These are phyloP conservation scores for Leccinellum rugosiceps DNA, from an alignment of 768 basidiomycete genomes.

Conservation along the genomic window DNA sequence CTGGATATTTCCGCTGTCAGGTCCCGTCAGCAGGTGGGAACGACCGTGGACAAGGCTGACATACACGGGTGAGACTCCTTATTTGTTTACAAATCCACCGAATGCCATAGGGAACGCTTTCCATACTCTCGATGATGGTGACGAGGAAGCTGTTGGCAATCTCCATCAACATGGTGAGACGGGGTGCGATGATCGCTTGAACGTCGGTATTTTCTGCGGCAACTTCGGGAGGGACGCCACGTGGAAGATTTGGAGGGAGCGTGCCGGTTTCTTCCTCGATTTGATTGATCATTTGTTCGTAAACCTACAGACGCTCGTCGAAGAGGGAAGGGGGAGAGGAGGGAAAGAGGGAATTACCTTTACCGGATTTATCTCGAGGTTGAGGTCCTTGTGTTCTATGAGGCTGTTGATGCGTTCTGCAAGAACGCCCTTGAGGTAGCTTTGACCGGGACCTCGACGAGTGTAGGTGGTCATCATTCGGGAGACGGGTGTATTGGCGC, in stretches of 20 bases:
- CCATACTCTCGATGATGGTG: conserved; percentile 98
- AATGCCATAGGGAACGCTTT: conserved; percentile 98
- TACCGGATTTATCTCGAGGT: conserved; percentile 97
- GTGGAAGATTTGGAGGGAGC: conserved; percentile 85
- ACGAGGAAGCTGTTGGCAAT: conserved; percentile 97
- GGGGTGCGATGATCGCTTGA: conserved; percentile 95
- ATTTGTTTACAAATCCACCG: conserved; percentile 99
- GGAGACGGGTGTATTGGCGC: conserved; percentile 98
- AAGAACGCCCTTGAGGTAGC: conserved; percentile 95
- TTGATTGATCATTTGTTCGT: conserved; percentile 99
- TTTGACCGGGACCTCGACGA: conserved; percentile 96
- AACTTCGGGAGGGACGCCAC: conserved; percentile 92
- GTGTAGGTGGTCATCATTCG: conserved; percentile 99
- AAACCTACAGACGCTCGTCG: conserved; percentile 56
- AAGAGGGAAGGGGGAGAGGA: background rate
- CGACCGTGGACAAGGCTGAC: conserved; percentile 20
- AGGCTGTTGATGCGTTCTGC: conserved; percentile 98
- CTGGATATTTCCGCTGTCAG: conserved; percentile 92
- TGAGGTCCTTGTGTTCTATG: conserved; percentile 99
- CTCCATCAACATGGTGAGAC: conserved; percentile 99
- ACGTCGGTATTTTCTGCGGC: conserved; percentile 94
- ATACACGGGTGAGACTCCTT: conserved; percentile 87
- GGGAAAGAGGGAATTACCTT: conserved; percentile 54
- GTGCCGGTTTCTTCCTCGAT: conserved; percentile 97
- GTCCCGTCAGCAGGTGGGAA: conserved; percentile 10